Evolutionary conservation across 345 rosid species (phyloP).

Genomic region (Triadica sebifera): DNA sequence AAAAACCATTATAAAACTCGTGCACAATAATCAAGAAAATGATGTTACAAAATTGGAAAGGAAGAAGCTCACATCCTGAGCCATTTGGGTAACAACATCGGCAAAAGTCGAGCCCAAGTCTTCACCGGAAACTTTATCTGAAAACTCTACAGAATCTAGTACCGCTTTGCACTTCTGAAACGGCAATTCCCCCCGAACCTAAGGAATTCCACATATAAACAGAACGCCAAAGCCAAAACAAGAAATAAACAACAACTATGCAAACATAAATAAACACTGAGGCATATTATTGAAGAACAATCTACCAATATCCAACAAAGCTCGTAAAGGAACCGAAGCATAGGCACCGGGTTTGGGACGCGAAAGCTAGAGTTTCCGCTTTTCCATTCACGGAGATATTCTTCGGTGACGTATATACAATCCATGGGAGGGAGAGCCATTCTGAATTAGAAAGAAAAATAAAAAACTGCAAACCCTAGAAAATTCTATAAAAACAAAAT

Average conservation of each 20-base stretch:
- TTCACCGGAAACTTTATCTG: constrained; percentile 44
- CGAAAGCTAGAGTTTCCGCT: constrained; percentile 56
- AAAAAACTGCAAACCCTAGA: constrained; percentile 19
- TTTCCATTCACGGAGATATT: constrained; percentile 74
- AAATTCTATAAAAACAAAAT: not conserved
- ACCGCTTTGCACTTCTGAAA: constrained; percentile 73
- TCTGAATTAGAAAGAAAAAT: not conserved
- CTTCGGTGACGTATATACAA: constrained; percentile 70
- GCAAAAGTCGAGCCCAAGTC: constrained; percentile 70
- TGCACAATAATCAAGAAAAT: not conserved
- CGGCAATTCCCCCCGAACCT: constrained; percentile 94
- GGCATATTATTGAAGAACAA: not conserved
- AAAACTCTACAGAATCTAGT: constrained; percentile 64
- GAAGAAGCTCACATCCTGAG: constrained; percentile 69
- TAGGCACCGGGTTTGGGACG: constrained; percentile 56
- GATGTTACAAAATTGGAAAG: not conserved
- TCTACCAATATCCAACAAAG: constrained; percentile 74
- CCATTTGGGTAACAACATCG: constrained; percentile 85
- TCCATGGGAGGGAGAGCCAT: constrained; percentile 53
- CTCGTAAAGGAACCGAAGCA: constrained; percentile 93
- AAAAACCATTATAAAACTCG: not conserved
- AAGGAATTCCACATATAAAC: constrained; percentile 1
- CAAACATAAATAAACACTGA: not conserved
- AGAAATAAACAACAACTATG: not conserved
- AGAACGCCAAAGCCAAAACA: constrained; percentile 15